Conservation (phyloP, 1,284 basidiomycete genomes). For the Heliocybe sulcata region DNA sequence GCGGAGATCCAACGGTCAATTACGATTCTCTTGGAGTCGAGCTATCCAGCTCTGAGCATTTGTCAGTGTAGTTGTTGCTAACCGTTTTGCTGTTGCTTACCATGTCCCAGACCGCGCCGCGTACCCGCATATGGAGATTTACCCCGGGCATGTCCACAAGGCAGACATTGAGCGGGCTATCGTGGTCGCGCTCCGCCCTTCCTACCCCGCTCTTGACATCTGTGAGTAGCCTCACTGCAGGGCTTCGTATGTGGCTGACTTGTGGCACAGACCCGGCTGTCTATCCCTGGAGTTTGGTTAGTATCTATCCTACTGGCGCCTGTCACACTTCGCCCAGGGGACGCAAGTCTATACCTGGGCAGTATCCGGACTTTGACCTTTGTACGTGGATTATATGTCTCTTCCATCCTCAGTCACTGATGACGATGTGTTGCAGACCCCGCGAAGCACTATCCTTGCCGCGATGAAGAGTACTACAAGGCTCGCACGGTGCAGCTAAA, state of each 20-base stretch:
- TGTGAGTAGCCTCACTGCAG: not conserved
- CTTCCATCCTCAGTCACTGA: not conserved
- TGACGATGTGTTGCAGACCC: conserved; percentile 8
- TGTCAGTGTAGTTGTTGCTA: conserved; percentile 15
- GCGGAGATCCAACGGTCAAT: conserved; percentile 7
- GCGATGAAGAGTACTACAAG: conserved; percentile 1
- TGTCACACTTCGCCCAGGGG: conserved; percentile 3
- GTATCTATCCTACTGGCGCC: not conserved
- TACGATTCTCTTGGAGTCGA: conserved; percentile 6
- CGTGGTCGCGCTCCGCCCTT: not conserved
- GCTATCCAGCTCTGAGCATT: conserved; percentile 22
- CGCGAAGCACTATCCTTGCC: conserved; percentile 13
- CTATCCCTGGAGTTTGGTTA: conserved; percentile 4
- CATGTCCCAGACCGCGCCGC: conserved; percentile 6
- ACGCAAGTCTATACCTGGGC: conserved; percentile 7
- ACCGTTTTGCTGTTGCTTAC: not conserved
- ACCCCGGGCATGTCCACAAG: conserved; percentile 7
- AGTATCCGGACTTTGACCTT: conserved; percentile 28
- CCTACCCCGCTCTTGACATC: conserved; percentile 1
- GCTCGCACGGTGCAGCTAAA: conserved; percentile 6
- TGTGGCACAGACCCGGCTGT: conserved; percentile 3
- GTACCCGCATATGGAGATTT: conserved; percentile 23
- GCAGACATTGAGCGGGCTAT: not conserved
- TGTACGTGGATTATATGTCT: conserved; percentile 17
- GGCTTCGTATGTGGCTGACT: not conserved